phyloP scores from a whole-genome alignment of 257 asterid species.

The Paulownia fortunei region DNA sequence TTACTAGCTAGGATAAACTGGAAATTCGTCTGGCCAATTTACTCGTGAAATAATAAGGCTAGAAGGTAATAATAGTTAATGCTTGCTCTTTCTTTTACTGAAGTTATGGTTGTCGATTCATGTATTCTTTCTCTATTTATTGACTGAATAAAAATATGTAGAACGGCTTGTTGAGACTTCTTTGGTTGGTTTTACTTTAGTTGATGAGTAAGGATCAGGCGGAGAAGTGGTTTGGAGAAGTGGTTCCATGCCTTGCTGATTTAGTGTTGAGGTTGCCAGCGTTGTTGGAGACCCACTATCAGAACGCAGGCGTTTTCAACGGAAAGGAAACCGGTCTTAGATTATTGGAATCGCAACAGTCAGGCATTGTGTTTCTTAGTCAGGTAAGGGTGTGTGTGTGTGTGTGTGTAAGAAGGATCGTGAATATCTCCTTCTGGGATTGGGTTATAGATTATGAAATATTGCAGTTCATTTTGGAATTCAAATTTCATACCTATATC shows the following conservation, averaged over 20 bases:
- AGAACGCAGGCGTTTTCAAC: slow-evolving; percentile 38
- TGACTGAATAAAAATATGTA: background rate
- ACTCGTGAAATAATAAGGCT: background rate
- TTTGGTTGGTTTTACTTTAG: slow-evolving; percentile 40
- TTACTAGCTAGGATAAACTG: background rate
- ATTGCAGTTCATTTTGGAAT: background rate
- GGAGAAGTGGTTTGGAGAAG: slow-evolving; percentile 64
- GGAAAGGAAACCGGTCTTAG: slow-evolving; percentile 65
- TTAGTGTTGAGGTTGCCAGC: slow-evolving; percentile 71
- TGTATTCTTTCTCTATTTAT: background rate
- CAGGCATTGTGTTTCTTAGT: slow-evolving; percentile 77
- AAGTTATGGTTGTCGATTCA: background rate
- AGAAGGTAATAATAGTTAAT: background rate
- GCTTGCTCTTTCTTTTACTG: background rate
- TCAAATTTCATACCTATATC: background rate
- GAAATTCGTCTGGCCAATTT: background rate
- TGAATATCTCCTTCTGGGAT: background rate
- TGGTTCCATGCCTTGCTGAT: slow-evolving; percentile 71
- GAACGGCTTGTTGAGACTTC: background rate
- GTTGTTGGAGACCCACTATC: slow-evolving; percentile 76
- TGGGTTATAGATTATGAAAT: background rate
- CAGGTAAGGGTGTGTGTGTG: slow-evolving; percentile 50
- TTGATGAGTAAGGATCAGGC: slow-evolving; percentile 65
- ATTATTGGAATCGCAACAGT: slow-evolving; percentile 68
- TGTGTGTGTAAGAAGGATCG: slow-evolving; percentile 7